Base-by-base conservation (phyloP, 2,329 filamentous ascomycete species). In the Penicillium sp. region DNA sequence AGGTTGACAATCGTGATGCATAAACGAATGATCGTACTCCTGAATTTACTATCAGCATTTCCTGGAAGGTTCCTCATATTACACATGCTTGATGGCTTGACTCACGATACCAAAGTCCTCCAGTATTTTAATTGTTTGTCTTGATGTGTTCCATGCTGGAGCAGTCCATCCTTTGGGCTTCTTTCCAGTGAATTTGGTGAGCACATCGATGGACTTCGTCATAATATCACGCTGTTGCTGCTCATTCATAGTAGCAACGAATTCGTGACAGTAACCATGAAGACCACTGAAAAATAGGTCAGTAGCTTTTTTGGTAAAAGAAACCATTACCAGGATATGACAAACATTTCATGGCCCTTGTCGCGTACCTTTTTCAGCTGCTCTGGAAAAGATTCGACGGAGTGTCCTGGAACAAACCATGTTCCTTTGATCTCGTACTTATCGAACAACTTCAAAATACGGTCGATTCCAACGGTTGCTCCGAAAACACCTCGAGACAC, bases 171-270 rank as follows among this genome's bases (percentile, higher is more conserved):
- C 62, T 7, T 54, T 45, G 0, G 87, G 87, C 0, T 85, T 83
- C 68, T 89, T 89, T 2, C 87, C 84, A 43, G 79, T 80, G 65
- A 91, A 89, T 0, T 87, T 82, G 0, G 83, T 89, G 33, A 90
- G 78, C 69, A 89, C 78, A 17, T 80, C 79, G 66, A 84, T 89
- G 9, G 85, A 88, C 71, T 89, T 89, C 63, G 89, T 86, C 12
- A 91, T 78, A 3, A 91, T 84, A 52, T 88, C 86, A 6, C 80
- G 80, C 67, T 91, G 88, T 71, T 91, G 88, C 61, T 89, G 85
- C 1, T 87, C 67, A 0, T 80, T 87, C 82, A 90, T 87, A 43
- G 86, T 81, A 9, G 78, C 79, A 0, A 87, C 86, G 57, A 89
- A 89, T 65, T 90, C 87, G 60, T 90, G 86, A 0, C 82, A 84